These are phyloP conservation scores for Leccinum ochraceum DNA, from an alignment of 768 basidiomycete species.

Conservation along the genomic window DNA sequence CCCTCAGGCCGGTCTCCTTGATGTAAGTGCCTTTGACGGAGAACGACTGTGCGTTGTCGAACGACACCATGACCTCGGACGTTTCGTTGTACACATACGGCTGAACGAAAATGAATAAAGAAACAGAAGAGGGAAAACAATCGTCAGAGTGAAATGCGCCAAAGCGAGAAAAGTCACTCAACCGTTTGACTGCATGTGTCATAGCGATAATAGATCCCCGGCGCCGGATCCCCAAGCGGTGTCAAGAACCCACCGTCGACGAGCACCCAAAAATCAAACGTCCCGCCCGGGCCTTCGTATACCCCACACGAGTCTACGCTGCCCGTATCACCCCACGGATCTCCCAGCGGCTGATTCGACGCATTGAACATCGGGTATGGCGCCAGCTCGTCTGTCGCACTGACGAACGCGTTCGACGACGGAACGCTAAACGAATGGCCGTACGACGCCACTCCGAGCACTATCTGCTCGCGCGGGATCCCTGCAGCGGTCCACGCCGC, in stretches of 20 bases:
- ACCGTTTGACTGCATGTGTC: conserved; percentile 74
- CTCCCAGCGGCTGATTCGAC: conserved; percentile 47
- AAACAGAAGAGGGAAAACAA: no score
- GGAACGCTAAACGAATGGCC: conserved; percentile 64
- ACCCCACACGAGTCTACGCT: conserved; percentile 58
- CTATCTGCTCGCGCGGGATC: conserved; percentile 66
- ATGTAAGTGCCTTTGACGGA: conserved; percentile 61
- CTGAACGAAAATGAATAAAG: no score
- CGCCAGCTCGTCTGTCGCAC: conserved; percentile 37
- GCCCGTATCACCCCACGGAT: conserved; percentile 52
- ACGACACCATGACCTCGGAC: conserved; percentile 58
- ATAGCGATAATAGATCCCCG: conserved; percentile 51
- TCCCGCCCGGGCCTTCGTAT: conserved; percentile 46
- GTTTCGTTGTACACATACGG: conserved; percentile 56
- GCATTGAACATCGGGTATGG: conserved; percentile 53
- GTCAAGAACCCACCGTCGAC: conserved; percentile 56
- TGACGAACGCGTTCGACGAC: conserved; percentile 36
- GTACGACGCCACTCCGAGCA: conserved; percentile 81
- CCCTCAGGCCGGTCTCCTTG: conserved; percentile 48
- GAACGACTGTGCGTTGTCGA: conserved; percentile 59
- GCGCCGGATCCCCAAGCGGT: conserved; percentile 23
- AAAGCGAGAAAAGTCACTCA: conserved; percentile 21
- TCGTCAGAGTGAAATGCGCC: no score
- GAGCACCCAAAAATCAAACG: conserved; percentile 64
- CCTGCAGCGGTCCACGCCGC: conserved; percentile 74